Conservation (phyloP, 441 rosid species). For the Metrosideros polymorpha region DNA sequence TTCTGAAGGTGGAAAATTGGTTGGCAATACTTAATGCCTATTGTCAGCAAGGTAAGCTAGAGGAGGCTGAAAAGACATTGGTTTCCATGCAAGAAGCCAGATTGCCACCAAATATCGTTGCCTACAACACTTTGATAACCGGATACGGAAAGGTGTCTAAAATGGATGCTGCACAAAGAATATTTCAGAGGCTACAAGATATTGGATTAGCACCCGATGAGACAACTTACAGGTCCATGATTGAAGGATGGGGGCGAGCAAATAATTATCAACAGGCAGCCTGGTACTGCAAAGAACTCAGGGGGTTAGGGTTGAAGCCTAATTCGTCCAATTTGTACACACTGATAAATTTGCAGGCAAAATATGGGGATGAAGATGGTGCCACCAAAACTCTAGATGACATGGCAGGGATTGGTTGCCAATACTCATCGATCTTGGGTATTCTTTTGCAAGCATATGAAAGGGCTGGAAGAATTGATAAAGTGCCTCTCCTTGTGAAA, state of each 20-base stretch:
- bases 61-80: conserved; percentile 39
- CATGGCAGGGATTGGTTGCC: conserved; percentile 65
- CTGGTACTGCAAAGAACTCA: conserved; percentile 54
- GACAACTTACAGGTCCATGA: conserved; percentile 80
- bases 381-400: conserved; percentile 54
- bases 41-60: conserved; percentile 65
- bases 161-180: conserved; percentile 52
- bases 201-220: conserved; percentile 68
- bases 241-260: conserved; percentile 93
- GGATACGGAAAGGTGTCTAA: conserved; percentile 54
- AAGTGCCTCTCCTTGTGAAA: conserved; percentile 53
- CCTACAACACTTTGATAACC: conserved; percentile 52
- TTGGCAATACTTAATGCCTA: conserved; percentile 77
- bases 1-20: conserved; percentile 64
- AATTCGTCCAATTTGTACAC: conserved; percentile 78
- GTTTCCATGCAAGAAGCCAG: conserved; percentile 39
- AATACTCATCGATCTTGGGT: conserved; percentile 58
- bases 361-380: conserved; percentile 57
- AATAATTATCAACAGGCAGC: conserved; percentile 40
- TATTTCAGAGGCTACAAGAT: conserved; percentile 31
- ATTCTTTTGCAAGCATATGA: conserved; percentile 71
- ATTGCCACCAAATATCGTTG: conserved; percentile 37
- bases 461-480: conserved; percentile 50
- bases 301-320: conserved; percentile 56
- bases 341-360: conserved; percentile 62